Conservation (phyloP, 306 rosid genomes). For the Aeschynomene evenia region DNA sequence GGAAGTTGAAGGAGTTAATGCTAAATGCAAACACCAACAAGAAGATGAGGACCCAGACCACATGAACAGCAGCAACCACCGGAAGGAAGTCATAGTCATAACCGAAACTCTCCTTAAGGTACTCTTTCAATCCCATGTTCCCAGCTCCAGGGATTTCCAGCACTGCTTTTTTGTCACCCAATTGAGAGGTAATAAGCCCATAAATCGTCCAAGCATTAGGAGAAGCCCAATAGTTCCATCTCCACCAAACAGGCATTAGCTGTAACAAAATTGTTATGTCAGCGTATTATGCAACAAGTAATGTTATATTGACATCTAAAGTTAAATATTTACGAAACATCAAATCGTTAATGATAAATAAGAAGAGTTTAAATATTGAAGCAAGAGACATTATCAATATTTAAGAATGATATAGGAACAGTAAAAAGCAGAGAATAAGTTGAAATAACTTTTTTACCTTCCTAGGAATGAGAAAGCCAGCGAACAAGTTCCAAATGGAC, state of each 20-base stretch:
- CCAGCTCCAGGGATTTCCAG: slow-evolving; percentile 37
- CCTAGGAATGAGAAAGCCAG: slow-evolving; percentile 45
- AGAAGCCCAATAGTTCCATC: slow-evolving; percentile 59
- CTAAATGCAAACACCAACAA: slow-evolving; percentile 58
- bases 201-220: slow-evolving; percentile 42
- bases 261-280: no score
- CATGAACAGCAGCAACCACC: slow-evolving; percentile 48
- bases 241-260: slow-evolving; percentile 80
- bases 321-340: no score
- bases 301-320: no score
- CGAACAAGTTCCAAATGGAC: slow-evolving; percentile 69
- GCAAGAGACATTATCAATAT: no score
- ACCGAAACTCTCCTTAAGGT: slow-evolving; percentile 42
- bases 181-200: slow-evolving; percentile 39
- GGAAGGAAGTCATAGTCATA: slow-evolving; percentile 54
- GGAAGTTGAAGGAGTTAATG: slow-evolving; percentile 67
- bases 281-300: not conserved
- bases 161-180: slow-evolving; percentile 20
- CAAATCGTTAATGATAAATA: no score
- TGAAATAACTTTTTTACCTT: slow-evolving; percentile 44
- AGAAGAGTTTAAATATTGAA: no score
- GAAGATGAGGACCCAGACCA: slow-evolving; percentile 70
- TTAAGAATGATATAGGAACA: no score
- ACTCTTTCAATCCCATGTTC: not conserved
- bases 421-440: no score